Evolutionary conservation across 805 yeast species (phyloP), one percentile per base, ranked within the genome.

Genomic region (Wickerhamomyces sydowiorum): DNA sequence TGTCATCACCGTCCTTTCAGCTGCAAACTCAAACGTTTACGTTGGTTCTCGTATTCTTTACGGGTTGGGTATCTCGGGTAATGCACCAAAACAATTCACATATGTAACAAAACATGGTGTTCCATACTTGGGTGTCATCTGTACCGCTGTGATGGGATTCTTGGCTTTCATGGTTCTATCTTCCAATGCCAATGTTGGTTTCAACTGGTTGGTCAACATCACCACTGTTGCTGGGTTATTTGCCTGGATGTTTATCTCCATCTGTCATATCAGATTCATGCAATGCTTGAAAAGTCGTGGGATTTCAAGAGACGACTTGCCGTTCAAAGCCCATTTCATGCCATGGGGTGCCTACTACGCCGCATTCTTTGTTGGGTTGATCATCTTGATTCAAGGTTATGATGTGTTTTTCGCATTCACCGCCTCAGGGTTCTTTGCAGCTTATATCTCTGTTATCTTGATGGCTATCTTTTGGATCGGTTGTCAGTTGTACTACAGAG

Each of bases 351-450:
- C 88, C 3, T 78, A 75, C 61, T 78, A 82, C 50, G 76, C 86
- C 5, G 61, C 76, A 13, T 61, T 70, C 43, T 65, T 72, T 44
- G 68, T 80, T 34, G 64, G 72, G n/a, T 54, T 80, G 24, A 72
- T 85, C 52, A 71, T 73, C 8, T 75, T 84, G 50, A 69, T 85
- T 42, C 90, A 85, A 64, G 93, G 93, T 42, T 84, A 72, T 61
- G 53, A 66, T 6, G 75, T 75, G 2, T 85, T 85, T 64, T 78
- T 75, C 44, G 61, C 60, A 19, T 64, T 78, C 53, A 68, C 61
- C 39, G 82, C 74, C 4, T 50, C 73, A 5, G 64, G 64, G n/a
- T 83, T 83, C 65, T 76, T 84, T 58, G 73, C 83, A 17, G 68
- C 79, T 21, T 84, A 84, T 57, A 67, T 83, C 43, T 82, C 88